Evolutionary conservation across 2,329 filamentous ascomycete genomes (phyloP), one percentile per base, ranked within the genome.

Genomic region (Aphanoascus verrucosus): DNA sequence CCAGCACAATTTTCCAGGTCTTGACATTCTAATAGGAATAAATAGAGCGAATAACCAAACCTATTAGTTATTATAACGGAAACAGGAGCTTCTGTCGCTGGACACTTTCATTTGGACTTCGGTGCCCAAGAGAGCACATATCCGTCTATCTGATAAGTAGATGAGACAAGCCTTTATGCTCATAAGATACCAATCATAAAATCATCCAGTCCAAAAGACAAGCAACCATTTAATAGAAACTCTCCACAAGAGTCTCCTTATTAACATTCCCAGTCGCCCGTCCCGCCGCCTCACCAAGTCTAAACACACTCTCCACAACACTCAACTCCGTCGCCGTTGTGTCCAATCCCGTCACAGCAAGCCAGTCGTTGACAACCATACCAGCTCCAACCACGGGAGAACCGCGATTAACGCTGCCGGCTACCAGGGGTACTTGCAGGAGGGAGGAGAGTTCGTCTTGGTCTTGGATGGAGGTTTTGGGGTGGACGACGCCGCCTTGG

Each of bases 171-270:
- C 34, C 55, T 47, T 49, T 55, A 28, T 20, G 20, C 5, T 20
- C 12, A 14, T 12, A 7, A 20, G 3, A 5, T 8, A 4, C n/a
- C n/a, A 20, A 14, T 44, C 6, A 19, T 19, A 44, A 14, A 23
- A 44, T 7, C 20, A 15, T n/a, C 45, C n/a, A 11, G 8, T 34
- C 28, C 42, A 54, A 41, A 38, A 38, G 35, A 15, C 20, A 31
- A 31, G 12, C 34, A 41, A 8, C 17, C 9, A 38, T 20, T 42
- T 79, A 98, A 77, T 98, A 98, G 76, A 97, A 98, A 64, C 88
- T 94, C 77, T 98, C 93, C 58, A 98, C 93, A 82, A 98, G 94
- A 60, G 89, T 93, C 70, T 97, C 91, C 81, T 96, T 97, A 77
- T 96, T 84, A 62, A 63, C 60, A 56, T 60, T 64, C 19, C 61